A percentile compares a stretch with the other conserved stretches of the same genome.
These are phyloP conservation scores for Croton laevigatus DNA, from an alignment of 441 rosid species.

Conservation along the genomic window DNA sequence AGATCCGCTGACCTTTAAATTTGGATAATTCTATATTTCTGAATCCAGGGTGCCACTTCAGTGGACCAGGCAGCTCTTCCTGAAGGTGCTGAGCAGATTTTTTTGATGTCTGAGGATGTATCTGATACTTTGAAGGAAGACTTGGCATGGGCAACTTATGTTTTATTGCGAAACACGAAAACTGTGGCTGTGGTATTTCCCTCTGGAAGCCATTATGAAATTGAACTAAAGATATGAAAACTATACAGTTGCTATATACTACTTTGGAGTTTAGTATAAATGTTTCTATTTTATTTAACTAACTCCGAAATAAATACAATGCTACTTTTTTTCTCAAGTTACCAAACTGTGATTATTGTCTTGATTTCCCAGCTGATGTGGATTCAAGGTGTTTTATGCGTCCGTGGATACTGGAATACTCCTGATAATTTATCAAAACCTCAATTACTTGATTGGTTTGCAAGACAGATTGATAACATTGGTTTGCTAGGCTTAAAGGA, in stretches of 20 bases:
- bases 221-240: not conserved
- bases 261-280: not conserved
- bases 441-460: slow-evolving; percentile 57
- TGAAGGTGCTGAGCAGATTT: slow-evolving; percentile 63
- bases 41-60: slow-evolving; percentile 52
- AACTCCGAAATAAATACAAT: not conserved
- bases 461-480: slow-evolving; percentile 44
- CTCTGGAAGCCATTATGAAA: not conserved
- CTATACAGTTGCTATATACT: not conserved
- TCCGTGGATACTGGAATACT: slow-evolving; percentile 81
- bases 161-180: slow-evolving; percentile 75
- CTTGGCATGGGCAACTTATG: slow-evolving; percentile 86
- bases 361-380: slow-evolving; percentile 49
- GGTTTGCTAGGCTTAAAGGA: slow-evolving; percentile 64
- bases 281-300: not conserved
- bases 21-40: not conserved
- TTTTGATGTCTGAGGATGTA: slow-evolving; percentile 54
- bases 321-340: not conserved
- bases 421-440: slow-evolving; percentile 47
- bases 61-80: slow-evolving; percentile 50
- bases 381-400: slow-evolving; percentile 53
- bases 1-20: not conserved
- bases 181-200: slow-evolving; percentile 59
- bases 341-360: slow-evolving; percentile 6
- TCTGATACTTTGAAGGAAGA: slow-evolving; percentile 53